Evolutionary conservation across 768 basidiomycete species (phyloP), one percentile per base, ranked within the genome.

Genomic region (Goffeauzyma gilvescens): DNA sequence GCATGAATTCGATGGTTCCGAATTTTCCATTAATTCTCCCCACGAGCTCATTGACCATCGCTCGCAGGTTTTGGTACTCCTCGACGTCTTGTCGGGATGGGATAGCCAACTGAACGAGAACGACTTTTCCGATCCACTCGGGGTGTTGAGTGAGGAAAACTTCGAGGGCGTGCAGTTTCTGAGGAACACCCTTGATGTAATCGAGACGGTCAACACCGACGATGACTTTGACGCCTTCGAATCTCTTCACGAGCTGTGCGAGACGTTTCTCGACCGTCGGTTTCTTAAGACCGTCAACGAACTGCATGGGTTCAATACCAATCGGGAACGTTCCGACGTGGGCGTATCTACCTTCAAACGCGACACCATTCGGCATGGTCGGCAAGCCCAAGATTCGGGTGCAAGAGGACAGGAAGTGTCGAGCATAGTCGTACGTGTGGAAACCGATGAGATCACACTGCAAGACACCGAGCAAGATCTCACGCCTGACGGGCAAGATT

Each of bases 101-200:
- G 7, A 98, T 89, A 6, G 93, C 93, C 5, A 98, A 75, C 66
- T 98, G 93, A 7, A 84, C 86, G 33, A 98, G 71, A 2, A 98
- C 93, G 45, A 95, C 82, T 72, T 90, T 98, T 55, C 93, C 93
- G 54, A 96, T 85, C 89, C 89, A 96, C 65, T 98, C 93, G 4
- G 93, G 93, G 62, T 98, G 90, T 52, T 95, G 89, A 15, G 80
- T 76, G 24, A 98, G 72, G 74, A 98, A 98, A 32, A 90, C 74
- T 59, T 98, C 93, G 45, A 98, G 74, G 0, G 84, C 89, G 59
- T 95, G 86, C 36, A 98, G 66, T 66, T 98, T 98, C 64, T 98
- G 93, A 1, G 93, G 93, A 25, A 98, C 86, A 57, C 93, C 93
- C 71, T 98, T 98, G 77, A 98, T 96, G 67, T 98, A 98, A 62